Base-by-base conservation (phyloP, 108 stramenopile species). In the Bacterosira constricta region DNA sequence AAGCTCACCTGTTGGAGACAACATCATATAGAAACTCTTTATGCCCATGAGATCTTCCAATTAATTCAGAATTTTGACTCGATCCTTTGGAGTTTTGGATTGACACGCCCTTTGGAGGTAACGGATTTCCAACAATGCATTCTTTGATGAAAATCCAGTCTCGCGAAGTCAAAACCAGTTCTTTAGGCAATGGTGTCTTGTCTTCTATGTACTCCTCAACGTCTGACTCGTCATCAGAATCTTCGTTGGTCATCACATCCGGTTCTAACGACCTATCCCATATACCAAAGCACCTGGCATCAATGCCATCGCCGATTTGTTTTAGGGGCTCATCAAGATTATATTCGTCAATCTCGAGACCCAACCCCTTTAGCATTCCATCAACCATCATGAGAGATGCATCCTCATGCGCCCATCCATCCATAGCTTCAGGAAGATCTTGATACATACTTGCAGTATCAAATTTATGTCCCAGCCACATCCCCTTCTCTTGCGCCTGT, bases 1-100 rank as follows among this genome's bases (percentile, higher is more conserved):
- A n/a, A n/a, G n/a, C n/a, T n/a, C n/a, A n/a, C n/a, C 89, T 68
- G 82, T 98, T 98, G 47, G 84, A 81, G 23, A 98, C 90, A 52
- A 98, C 88, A 75, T 97, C 96, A 71, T 98, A 98, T 8, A 98
- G 64, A 76, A 92, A 97, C 60, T 91, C 95, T 39, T 86, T 66
- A 20, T 77, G 44, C 11, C 21, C n/a, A 25, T 76, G 65, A 9
- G 56, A 31, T 34, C 93, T 36, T 15, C 94, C 94, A 49, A 90
- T 69, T 18, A 86, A 80, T 10, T 72, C 35, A 20, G 37, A 36
- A 4, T 15, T 18, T 26, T 61, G 35, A 12, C 41, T 41, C 4
- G 54, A 66, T 20, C 42, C 46, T 7, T 77, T 71, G 30, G 39
- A 64, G 3, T 17, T 17, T 18, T 64, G 31, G 11, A 78, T 65